Percentiles rank a stretch among this genome's conserved stretches.
Conservation (phyloP, 139 green algal genomes). For the Chlorella ohadii region DNA sequence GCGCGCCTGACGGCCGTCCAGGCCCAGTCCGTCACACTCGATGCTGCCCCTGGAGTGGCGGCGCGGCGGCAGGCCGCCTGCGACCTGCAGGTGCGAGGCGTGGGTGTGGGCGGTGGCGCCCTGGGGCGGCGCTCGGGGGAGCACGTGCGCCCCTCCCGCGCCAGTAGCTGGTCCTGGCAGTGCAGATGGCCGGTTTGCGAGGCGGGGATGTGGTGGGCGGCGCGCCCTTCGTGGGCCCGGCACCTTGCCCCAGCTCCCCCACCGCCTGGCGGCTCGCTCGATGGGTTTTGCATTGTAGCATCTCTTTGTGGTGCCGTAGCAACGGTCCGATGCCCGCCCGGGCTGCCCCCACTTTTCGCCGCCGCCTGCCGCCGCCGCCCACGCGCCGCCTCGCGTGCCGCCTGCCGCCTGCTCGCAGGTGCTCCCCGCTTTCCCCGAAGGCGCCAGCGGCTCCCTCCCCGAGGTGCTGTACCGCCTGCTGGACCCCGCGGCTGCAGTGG, state of each 20-base stretch:
- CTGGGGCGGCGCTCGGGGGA: too few species aligned
- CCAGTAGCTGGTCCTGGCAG: too few species aligned
- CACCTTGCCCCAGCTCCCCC: too few species aligned
- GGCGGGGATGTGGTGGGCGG: too few species aligned
- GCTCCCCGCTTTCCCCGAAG: slow-evolving; percentile 33
- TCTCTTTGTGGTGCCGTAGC: too few species aligned
- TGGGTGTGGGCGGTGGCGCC: not conserved
- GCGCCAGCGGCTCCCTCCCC: slow-evolving; percentile 49
- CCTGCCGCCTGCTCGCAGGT: slow-evolving; percentile 9
- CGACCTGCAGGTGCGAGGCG: slow-evolving; percentile 19
- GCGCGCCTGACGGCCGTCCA: not conserved
- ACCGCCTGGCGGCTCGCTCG: too few species aligned
- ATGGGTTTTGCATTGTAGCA: too few species aligned
- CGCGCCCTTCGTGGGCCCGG: too few species aligned
- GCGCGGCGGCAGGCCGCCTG: not conserved
- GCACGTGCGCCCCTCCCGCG: too few species aligned
- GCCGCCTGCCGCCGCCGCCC: not conserved
- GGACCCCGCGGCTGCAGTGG: slow-evolving; percentile 49
- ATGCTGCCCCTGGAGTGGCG: not conserved
- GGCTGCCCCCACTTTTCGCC: not conserved
- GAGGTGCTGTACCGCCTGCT: slow-evolving; percentile 55
- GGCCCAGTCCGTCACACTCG: not conserved
- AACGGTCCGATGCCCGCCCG: too few species aligned
- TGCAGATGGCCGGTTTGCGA: too few species aligned
- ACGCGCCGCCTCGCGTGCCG: too few species aligned